Conservation (phyloP, 192 early-diverging fungal genomes). For the Coemansia sp. region DNA sequence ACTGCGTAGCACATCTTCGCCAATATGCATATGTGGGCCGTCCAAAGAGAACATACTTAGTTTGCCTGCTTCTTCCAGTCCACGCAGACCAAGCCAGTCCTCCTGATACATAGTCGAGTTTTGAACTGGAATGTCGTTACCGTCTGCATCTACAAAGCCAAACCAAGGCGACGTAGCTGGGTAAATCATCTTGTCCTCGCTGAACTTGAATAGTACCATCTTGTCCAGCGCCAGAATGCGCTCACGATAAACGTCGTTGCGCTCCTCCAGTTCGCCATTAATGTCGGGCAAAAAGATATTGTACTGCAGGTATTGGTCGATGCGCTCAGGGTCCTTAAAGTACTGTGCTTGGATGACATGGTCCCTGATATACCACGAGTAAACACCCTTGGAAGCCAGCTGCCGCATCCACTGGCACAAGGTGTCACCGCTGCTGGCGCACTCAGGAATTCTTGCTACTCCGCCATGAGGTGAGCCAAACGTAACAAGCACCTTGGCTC, state of each 20-base stretch:
- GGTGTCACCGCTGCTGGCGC: slow-evolving; percentile 55
- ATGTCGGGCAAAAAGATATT: slow-evolving; percentile 87
- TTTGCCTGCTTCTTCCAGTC: slow-evolving; percentile 53
- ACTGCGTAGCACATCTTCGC: slow-evolving; percentile 19
- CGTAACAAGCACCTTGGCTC: slow-evolving; percentile 77
- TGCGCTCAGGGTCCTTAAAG: slow-evolving; percentile 70
- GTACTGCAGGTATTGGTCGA: slow-evolving; percentile 68
- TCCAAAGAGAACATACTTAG: slow-evolving; percentile 31
- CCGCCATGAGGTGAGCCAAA: slow-evolving; percentile 85
- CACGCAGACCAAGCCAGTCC: slow-evolving; percentile 70
- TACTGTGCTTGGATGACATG: slow-evolving; percentile 94
- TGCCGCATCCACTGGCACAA: slow-evolving; percentile 73
- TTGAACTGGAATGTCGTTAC: slow-evolving; percentile 54
- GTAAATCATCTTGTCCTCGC: slow-evolving; percentile 73
- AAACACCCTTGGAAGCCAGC: slow-evolving; percentile 79
- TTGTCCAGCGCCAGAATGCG: slow-evolving; percentile 66
- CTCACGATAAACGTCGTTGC: slow-evolving; percentile 61
- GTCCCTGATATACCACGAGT: slow-evolving; percentile 79
- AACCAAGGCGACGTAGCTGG: slow-evolving; percentile 74
- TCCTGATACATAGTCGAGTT: slow-evolving; percentile 65
- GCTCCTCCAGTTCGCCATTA: slow-evolving; percentile 72
- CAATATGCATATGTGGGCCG: slow-evolving; percentile 49
- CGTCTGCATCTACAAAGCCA: slow-evolving; percentile 62
- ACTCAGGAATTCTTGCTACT: slow-evolving; percentile 80
- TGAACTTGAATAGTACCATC: slow-evolving; percentile 83